Evolutionary conservation across 768 basidiomycete genomes (phyloP), one percentile per base, ranked within the genome.

Genomic region (Flagelloscypha sp.): DNA sequence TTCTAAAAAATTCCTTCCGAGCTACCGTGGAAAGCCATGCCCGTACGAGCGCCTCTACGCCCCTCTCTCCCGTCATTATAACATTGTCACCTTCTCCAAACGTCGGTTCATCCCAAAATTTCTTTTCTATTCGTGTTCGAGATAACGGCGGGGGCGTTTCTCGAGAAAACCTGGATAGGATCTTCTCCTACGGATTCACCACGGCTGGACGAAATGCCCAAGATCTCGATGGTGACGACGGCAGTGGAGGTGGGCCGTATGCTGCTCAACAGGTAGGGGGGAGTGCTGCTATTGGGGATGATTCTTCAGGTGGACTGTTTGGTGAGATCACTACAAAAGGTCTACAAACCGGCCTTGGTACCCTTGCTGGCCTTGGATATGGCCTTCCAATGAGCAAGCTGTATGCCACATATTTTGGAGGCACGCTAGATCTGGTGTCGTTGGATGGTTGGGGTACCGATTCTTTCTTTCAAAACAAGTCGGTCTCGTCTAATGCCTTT

Each of bases 101-200:
- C 10, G 45, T 41, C 23, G 35, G 28, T 27, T 45, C 58, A 5
- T 50, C 56, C 38, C 55, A 62, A 11, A 61, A 65, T 5, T 82
- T 74, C 51, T 72, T 92, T 38, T 84, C 83, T 20, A 66, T 93
- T 29, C 70, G 89, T 24, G 66, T 93, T 13, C 72, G 89, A 20
- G 89, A 93, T 48, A 79, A 87, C 48, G 89, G 89, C 3, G 89
- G 89, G 7, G 89, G 89, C 6, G 78, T 93, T 21, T 69, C 79
- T 1, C 78, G 78, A 2, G 61, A 69, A 7, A 74, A 90, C 53
- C 74, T 90, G 68, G 62, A 70, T 13, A 72, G 76, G 29, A 84
- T 93, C 37, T 93, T 93, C 57, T 88, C 87, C 12, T 93, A 93
- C 54, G 86, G 86, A 5, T 93, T 90, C 54, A 90, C 88, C 4